Evolutionary conservation across 1,284 basidiomycete species (phyloP).

Genomic region (Papiliotrema flavescens): DNA sequence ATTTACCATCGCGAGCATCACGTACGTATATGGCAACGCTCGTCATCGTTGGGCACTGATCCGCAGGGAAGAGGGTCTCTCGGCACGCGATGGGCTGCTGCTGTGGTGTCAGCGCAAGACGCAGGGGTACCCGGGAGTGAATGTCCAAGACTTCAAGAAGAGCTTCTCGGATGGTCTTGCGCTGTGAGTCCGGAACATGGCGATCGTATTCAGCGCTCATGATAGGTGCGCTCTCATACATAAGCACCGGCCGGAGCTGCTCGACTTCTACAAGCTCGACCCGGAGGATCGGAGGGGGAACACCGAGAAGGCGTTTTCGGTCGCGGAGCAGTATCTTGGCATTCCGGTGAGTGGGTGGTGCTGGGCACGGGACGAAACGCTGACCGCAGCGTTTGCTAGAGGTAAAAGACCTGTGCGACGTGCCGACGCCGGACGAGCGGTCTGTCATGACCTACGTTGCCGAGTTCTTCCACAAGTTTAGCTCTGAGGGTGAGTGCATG

Average conservation of each 20-base stretch:
- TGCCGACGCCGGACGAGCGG: slow-evolving; percentile 81
- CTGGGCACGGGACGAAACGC: background rate
- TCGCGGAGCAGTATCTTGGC: slow-evolving; percentile 79
- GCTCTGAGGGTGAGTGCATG: slow-evolving; percentile 78
- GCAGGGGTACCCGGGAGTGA: slow-evolving; percentile 78
- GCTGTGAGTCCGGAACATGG: slow-evolving; percentile 59
- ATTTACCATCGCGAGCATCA: slow-evolving; percentile 97
- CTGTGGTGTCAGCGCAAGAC: slow-evolving; percentile 99
- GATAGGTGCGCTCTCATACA: slow-evolving; percentile 91
- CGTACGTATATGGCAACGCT: slow-evolving; percentile 54
- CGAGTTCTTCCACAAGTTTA: slow-evolving; percentile 97
- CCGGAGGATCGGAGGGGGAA: slow-evolving; percentile 76
- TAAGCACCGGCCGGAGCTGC: slow-evolving; percentile 88
- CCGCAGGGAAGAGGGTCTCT: slow-evolving; percentile 87
- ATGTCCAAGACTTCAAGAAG: slow-evolving; percentile 87
- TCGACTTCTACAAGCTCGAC: slow-evolving; percentile 77
- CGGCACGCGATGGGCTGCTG: slow-evolving; percentile 91
- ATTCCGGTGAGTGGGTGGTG: slow-evolving; percentile 66
- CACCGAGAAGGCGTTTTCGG: slow-evolving; percentile 76
- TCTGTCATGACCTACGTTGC: slow-evolving; percentile 69
- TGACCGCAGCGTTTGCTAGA: slow-evolving; percentile 79
- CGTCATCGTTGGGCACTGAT: slow-evolving; percentile 3
- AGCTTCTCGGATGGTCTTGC: slow-evolving; percentile 95
- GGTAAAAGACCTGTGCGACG: slow-evolving; percentile 93
- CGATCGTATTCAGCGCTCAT: slow-evolving; percentile 1